These are phyloP conservation scores for Diaporthe sp. DNA, from an alignment of 2,329 filamentous ascomycete genomes.

Conservation along the genomic window DNA sequence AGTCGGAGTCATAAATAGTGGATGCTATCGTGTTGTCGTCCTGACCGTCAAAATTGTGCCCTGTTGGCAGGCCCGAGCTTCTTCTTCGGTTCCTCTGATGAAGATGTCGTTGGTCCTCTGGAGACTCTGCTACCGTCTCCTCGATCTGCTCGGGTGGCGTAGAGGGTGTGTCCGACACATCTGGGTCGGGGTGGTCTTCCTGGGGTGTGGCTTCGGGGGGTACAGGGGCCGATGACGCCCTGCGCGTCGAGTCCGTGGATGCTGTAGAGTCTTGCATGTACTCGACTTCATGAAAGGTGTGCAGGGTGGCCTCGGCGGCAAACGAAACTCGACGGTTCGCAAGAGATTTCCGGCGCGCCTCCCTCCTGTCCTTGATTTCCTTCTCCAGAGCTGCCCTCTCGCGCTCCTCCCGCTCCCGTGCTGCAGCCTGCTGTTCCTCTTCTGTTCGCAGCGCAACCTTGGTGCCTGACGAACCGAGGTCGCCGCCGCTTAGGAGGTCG, in stretches of 20 bases:
- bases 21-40: slow-evolving; percentile 78
- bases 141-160: slow-evolving; percentile 74
- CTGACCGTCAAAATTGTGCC: slow-evolving; percentile 69
- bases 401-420: slow-evolving; percentile 77
- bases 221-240: slow-evolving; percentile 73
- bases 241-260: slow-evolving; percentile 78
- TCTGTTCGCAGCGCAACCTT: slow-evolving; percentile 78
- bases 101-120: slow-evolving; percentile 75
- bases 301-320: slow-evolving; percentile 94
- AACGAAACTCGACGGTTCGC: slow-evolving; percentile 96
- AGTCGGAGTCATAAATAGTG: slow-evolving; percentile 81
- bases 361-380: slow-evolving; percentile 78
- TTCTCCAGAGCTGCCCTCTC: slow-evolving; percentile 72
- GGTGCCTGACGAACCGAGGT: slow-evolving; percentile 56
- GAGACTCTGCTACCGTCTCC: slow-evolving; percentile 69
- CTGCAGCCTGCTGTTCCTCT: slow-evolving; percentile 78
- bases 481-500: slow-evolving; percentile 61
- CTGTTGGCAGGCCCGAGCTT: slow-evolving; percentile 76
- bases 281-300: slow-evolving; percentile 97
- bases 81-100: slow-evolving; percentile 74
- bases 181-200: slow-evolving; percentile 55
- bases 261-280: slow-evolving; percentile 89
- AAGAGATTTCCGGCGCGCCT: slow-evolving; percentile 91
- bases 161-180: slow-evolving; percentile 70
- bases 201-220: slow-evolving; percentile 46